Evolutionary conservation across 1,284 basidiomycete species (phyloP), one percentile per base, ranked within the genome.

Genomic region (Taiwanofungus camphoratus): DNA sequence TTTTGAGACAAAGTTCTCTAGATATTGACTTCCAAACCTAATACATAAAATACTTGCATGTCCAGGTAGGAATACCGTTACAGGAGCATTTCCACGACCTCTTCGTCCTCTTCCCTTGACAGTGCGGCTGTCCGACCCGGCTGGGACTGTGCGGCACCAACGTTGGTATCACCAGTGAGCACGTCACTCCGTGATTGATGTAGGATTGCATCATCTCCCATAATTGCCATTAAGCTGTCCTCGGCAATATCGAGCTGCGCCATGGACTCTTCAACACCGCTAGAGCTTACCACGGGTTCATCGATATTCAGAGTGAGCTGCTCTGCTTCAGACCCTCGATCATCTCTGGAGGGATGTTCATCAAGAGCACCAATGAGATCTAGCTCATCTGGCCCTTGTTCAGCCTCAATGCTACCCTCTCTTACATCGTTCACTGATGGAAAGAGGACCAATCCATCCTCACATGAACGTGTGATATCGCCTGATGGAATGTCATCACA

Each of bases 401-500:
- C 44, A 20, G 31, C 42, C 29, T 24, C 31, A 3, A 13, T 33
- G 7, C 29, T 12, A n/a, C 33, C 18, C 24, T 34, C 36, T 15
- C 42, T 18, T 24, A 33, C 30, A 33, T 44, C 39, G 29, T 48
- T 52, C 13, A 42, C 42, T 16, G 43, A 26, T 3, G 39, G 42
- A 32, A 36, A 52, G 21, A 60, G 38, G 24, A 56, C 45, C 18
- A 56, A 35, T 12, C 59, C 57, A 5, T 43, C 44, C 5, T 53
- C 44, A 34, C 56, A 49, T 41, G 55, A 33, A 22, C 42, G 26
- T 22, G 63, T 58, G 12, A 64, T 51, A 24, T 57, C 57, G 9
- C 44, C 47, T 21, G 54, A 54, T 12, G 53, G 52, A n/a, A 65
- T 38, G 45, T 63, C 59, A 16, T 48, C 49, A 44, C 58, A 62